A percentile compares a stretch with the other conserved stretches of the same genome.
These are phyloP conservation scores for Ogataea siamensis DNA, from an alignment of 805 yeast species.

Conservation along the genomic window DNA sequence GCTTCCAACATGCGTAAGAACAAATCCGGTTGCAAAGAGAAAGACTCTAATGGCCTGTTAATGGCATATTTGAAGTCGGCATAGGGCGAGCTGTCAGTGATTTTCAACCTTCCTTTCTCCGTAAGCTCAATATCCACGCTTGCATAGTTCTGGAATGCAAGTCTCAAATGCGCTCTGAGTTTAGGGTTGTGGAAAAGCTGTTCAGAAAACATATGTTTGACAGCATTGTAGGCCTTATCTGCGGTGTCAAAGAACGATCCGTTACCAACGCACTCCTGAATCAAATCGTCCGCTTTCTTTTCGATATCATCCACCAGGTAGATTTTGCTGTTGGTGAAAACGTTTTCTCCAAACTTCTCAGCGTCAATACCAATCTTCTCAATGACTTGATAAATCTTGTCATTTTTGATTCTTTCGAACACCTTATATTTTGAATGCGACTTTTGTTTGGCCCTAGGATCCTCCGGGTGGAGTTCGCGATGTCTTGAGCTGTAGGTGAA, in stretches of 20 bases:
- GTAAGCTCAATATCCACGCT: slow-evolving; percentile 73
- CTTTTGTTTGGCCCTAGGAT: slow-evolving; percentile 33
- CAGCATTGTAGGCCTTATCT: slow-evolving; percentile 61
- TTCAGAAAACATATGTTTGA: slow-evolving; percentile 72
- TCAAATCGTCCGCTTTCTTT: slow-evolving; percentile 58
- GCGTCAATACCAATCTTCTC: slow-evolving; percentile 75
- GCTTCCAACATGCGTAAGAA: slow-evolving; percentile 91
- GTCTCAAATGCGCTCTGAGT: slow-evolving; percentile 67
- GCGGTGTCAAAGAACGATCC: slow-evolving; percentile 53
- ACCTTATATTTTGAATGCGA: slow-evolving; percentile 60
- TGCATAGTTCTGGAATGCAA: slow-evolving; percentile 61
- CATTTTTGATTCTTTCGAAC: slow-evolving; percentile 65
- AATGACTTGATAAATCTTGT: slow-evolving; percentile 64
- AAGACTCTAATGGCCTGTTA: slow-evolving; percentile 74
- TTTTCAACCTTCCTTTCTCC: slow-evolving; percentile 75
- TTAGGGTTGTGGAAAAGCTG: slow-evolving; percentile 80
- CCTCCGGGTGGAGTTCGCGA: slow-evolving; percentile 38
- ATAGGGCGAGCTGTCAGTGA: slow-evolving; percentile 76
- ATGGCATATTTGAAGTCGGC: slow-evolving; percentile 90
- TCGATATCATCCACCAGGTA: slow-evolving; percentile 70
- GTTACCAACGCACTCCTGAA: slow-evolving; percentile 38
- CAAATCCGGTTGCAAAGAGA: slow-evolving; percentile 72
- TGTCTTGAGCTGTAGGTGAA: slow-evolving; percentile 65
- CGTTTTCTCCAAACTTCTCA: slow-evolving; percentile 78
- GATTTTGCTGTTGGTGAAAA: slow-evolving; percentile 61